Percentiles rank a stretch among this genome's conserved stretches.
Conservation (phyloP, 202 grass and related monocot genomes). For the Dendrocalamus latiflorus region DNA sequence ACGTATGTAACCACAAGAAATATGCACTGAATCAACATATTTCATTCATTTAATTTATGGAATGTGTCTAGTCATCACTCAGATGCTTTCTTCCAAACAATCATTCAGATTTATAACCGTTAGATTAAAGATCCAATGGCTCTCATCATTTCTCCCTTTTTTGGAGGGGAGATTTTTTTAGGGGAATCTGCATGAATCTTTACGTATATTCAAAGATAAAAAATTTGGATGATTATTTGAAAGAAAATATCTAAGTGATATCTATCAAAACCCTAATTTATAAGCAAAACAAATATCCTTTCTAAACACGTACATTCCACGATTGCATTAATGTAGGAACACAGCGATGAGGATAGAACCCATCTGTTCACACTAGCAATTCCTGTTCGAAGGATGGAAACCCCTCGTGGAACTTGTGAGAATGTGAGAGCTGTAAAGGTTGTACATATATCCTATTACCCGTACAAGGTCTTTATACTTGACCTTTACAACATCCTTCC, state of each 20-base stretch:
- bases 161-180: no score
- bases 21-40: background rate
- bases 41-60: background rate
- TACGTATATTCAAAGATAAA: no score
- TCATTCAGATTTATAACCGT: no score
- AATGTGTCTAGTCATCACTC: no score
- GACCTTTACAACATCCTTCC: constrained; percentile 10
- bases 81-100: no score
- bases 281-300: background rate
- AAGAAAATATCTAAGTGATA: no score
- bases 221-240: no score
- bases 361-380: background rate
- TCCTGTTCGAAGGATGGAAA: background rate
- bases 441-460: constrained; percentile 2
- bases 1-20: background rate
- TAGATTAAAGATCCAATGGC: no score
- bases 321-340: background rate
- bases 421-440: constrained; percentile 17
- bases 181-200: no score
- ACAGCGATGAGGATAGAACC: background rate
- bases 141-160: no score
- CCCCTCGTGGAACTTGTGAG: constrained; percentile 12
- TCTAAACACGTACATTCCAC: background rate
- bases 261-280: no score
- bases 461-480: constrained; percentile 18